Conservation (phyloP, 352 stramenopile genomes). For the Globisporangium lucens region DNA sequence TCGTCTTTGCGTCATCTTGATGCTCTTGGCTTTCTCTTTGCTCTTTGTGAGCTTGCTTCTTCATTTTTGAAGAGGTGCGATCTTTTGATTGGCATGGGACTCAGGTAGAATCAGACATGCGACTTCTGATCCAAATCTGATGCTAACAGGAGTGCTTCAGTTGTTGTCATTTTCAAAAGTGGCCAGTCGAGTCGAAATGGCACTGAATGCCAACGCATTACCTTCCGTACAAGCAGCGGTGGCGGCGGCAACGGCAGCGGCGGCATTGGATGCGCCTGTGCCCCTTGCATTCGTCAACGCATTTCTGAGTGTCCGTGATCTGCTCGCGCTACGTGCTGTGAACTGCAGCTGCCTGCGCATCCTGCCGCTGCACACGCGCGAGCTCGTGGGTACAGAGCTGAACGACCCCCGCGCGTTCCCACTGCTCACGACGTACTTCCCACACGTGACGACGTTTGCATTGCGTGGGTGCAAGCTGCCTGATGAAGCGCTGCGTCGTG, state of each 20-base stretch:
- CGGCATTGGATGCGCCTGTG: constrained; percentile 5
- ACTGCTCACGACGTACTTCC: constrained; percentile 16
- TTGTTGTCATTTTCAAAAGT: background rate
- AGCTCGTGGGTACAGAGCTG: constrained; percentile 10
- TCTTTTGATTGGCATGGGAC: constrained; percentile 6
- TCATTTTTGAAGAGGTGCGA: background rate
- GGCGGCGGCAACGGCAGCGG: background rate
- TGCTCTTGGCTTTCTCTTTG: background rate
- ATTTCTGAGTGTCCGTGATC: constrained; percentile 7
- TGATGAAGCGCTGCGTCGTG: background rate
- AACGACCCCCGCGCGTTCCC: constrained; percentile 1
- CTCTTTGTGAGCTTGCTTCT: background rate
- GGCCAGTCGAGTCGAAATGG: background rate
- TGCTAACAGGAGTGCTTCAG: background rate
- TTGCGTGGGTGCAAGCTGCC: constrained; percentile 9
- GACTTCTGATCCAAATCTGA: background rate
- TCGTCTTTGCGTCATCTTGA: background rate
- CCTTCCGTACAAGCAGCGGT: background rate
- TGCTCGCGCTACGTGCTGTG: constrained; percentile 8
- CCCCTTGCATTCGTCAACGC: constrained; percentile 7
- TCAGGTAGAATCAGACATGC: background rate
- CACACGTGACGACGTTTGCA: constrained; percentile 3
- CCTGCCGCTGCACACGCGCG: constrained; percentile 11
- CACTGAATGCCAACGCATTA: background rate
- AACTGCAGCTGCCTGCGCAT: constrained; percentile 7